These are phyloP conservation scores for Glonium stellatum DNA, from an alignment of 495 filamentous ascomycete species.

Conservation along the genomic window DNA sequence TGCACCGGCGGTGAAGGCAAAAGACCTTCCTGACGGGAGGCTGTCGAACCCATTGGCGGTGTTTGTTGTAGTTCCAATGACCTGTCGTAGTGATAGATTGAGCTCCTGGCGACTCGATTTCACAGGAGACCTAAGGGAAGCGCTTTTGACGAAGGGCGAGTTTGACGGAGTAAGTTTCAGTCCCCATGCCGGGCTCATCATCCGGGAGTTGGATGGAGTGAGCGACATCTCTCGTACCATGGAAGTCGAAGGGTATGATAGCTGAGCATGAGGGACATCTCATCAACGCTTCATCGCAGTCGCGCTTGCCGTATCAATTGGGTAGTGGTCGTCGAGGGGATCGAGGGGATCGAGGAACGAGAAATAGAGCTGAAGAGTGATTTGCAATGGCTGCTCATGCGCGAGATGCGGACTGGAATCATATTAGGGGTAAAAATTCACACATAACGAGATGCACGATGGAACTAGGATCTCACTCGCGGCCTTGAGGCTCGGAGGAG, in stretches of 20 bases:
- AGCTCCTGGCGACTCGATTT: slow-evolving; percentile 45
- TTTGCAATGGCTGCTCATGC: background rate
- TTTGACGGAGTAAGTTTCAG: slow-evolving; percentile 76
- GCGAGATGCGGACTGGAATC: background rate
- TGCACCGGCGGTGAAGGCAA: slow-evolving; percentile 87
- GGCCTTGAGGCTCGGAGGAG: background rate
- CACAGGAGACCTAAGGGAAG: slow-evolving; percentile 48
- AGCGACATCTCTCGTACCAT: slow-evolving; percentile 30
- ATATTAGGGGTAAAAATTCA: background rate
- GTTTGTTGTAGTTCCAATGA: slow-evolving; percentile 81
- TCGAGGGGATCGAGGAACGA: slow-evolving; percentile 19
- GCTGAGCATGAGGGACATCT: slow-evolving; percentile 21
- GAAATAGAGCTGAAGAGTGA: background rate
- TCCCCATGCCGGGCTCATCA: slow-evolving; percentile 39
- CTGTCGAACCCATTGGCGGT: slow-evolving; percentile 83
- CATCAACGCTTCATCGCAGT: slow-evolving; percentile 26
- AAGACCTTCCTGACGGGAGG: slow-evolving; percentile 59
- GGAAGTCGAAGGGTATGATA: slow-evolving; percentile 23
- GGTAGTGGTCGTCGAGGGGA: slow-evolving; percentile 12
- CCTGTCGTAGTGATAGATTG: slow-evolving; percentile 65
- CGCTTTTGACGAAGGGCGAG: slow-evolving; percentile 56
- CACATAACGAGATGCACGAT: background rate
- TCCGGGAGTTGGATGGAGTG: slow-evolving; percentile 42
- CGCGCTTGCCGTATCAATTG: slow-evolving; percentile 16
- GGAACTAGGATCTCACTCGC: background rate